phyloP scores from a whole-genome alignment of 192 early-diverging fungal species.

The Kickxella alabastrina region DNA sequence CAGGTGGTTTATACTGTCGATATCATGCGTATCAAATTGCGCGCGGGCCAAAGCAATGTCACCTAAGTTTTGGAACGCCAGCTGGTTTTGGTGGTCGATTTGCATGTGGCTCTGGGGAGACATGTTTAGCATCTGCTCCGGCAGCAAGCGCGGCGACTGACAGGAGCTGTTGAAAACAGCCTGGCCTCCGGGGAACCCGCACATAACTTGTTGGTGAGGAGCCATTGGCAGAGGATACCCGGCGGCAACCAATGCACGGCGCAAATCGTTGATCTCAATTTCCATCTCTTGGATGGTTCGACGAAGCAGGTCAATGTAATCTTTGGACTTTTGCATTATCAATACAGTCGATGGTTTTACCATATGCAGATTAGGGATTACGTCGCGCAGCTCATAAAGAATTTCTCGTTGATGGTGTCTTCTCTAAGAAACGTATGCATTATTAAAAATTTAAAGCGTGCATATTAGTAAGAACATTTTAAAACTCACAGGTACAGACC shows the following conservation, averaged over 20 bases:
- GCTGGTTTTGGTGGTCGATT: conserved; percentile 24
- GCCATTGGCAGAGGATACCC: conserved; percentile 50
- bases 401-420: conserved; percentile 53
- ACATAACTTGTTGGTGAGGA: conserved; percentile 27
- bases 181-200: conserved; percentile 22
- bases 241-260: conserved; percentile 45
- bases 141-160: conserved; percentile 20
- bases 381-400: conserved; percentile 51
- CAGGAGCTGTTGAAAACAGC: conserved; percentile 22
- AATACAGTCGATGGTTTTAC: conserved; percentile 52
- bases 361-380: conserved; percentile 47
- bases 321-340: conserved; percentile 55
- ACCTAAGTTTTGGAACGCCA: conserved; percentile 26
- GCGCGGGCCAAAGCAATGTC: conserved; percentile 31
- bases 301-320: conserved; percentile 50
- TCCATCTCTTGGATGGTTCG: conserved; percentile 49
- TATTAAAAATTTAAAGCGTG: too few species aligned
- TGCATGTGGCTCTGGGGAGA: conserved; percentile 16
- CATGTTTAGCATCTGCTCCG: conserved; percentile 37
- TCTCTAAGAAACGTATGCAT: conserved; percentile 26
- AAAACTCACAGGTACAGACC: not conserved
- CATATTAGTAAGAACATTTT: too few species aligned
- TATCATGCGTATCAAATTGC: conserved; percentile 27
- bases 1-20: conserved; percentile 33
- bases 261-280: conserved; percentile 46